Base-by-base conservation (phyloP, 2,329 filamentous ascomycete species). In the Aspergillus neotritici region DNA sequence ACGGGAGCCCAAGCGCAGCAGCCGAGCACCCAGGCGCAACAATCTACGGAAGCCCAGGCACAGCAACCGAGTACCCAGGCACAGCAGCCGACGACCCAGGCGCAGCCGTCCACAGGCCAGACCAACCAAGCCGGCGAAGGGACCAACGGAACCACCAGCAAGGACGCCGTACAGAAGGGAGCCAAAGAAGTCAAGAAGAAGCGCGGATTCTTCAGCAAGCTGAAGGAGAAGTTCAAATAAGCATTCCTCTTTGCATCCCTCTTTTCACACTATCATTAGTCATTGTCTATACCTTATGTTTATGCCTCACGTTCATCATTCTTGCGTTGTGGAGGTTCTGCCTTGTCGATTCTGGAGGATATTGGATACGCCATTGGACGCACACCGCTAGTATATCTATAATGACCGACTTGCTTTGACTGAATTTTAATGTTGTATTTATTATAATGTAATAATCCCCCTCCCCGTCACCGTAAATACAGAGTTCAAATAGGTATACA, bases 171-270 rank as follows among this genome's bases (percentile, higher is more conserved):
- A 11, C 49, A 63, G 8, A 42, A 47, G 25, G 44, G 47, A 38
- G 54, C 52, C 11, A 65, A 68, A 42, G 66, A 70, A 12, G 74
- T 79, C 40, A 80, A 79, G 69, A 85, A 84, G 73, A 83, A 82
- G 74, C 82, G 81, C 72, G 68, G 74, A 41, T 76, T 85, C 55
- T 78, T 86, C 60, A 63, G 64, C 28, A 72, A 68, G 57, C 51
- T 79, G 43, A 78, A 77, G 68, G 75, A 75, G 51, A 78, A 76
- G 63, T 64, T 78, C 44, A 69, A 69, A 55, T 70, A 56, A 40
- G 31, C n/a, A 10, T 7, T 25, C 21, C 2, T 25, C 21, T 5
- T 25, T 33, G 34, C 13, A 37, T 43, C 29, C 34, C 15, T 43
- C 41, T 28, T 25, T 25, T 25, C 17, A 5, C 4, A 8, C 21